Evolutionary conservation across 2,329 filamentous ascomycete genomes (phyloP), one percentile per base, ranked within the genome.

Genomic region (Tothia fuscella): DNA sequence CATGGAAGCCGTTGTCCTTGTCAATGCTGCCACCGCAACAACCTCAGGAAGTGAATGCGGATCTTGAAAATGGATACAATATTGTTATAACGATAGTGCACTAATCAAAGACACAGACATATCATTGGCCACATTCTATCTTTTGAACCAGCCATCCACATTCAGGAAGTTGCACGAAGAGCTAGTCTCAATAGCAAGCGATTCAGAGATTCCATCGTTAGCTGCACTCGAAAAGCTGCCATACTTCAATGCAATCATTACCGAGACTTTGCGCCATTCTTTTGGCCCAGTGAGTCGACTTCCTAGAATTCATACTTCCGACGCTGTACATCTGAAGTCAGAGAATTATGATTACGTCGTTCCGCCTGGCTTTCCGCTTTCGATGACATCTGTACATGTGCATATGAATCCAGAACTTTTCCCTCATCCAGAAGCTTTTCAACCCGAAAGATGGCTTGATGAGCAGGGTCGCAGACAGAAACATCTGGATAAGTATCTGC

Each of bases 381-480:
- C 44, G 14, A 49, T 48, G 46, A 40, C 31, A 10, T 26, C 25
- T 3, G 45, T 47, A 10, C 41, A 50, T 16, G 5, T 77, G 71
- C 46, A 46, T 31, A 21, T 36, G 17, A 34, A 49, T 26, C 28
- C 33, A 12, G 22, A 25, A 7, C 34, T 49, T 2, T 49, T 49
- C 24, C 45, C 42, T 5, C 20, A 35, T 7, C 35, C 47, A 25
- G 6, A 31, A 16, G 37, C 30, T 3, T 49, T 49, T 29, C 25
- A 19, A n/a, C 47, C 74, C 7, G 64, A 77, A 25, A 73, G 80
- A 48, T 68, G 70, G 16, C 62, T 76, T 43, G 71, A 80, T 48
- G 46, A 39, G 9, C 32, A 46, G 9, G 48, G 46, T 7, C 35
- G 40, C 12, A 17, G 43, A 9, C 56, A 62, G 9, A 67, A 75